Base-by-base conservation (phyloP, 441 rosid species). In the Capsella rubella region DNA sequence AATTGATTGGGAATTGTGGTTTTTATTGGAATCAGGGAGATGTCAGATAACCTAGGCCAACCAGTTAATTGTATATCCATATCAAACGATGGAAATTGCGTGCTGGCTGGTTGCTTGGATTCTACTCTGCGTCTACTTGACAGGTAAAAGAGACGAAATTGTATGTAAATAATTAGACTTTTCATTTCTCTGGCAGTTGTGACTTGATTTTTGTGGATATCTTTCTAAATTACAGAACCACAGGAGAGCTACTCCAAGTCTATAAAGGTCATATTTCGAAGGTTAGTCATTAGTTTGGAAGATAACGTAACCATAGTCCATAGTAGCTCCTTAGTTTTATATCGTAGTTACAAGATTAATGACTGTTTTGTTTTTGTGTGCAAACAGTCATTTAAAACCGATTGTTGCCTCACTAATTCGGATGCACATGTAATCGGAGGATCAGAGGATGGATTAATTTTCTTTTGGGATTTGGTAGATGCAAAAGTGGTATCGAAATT, bases 401-500 rank as follows among this genome's bases (percentile, higher is more conserved):
- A 95, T 84, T 90, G 97, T 80, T 95, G 96, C 80, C 96, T 95
- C 47, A 84, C 93, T 61, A 91, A 92, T 74, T 83, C 81, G 37
- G 98, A 95, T 68, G 98, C 95, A 25, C 85, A 95, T 75, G 87
- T 95, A 51, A 78, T 89, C 60, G 89, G 98, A 73, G 99, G 99
- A 57, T 95, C 99, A 67, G 99, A 91, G 82, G 96, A 95, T 79
- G 99, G 99, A 55, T 80, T 85, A 40, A 84, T 93, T 78, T 92
- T 78, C 86, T 91, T 92, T 82, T 95, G 99, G 98, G 99, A 95
- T 84, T 83, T 95, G 78, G 99, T 92, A 1, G 97, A 95, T 81
- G 98, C 96, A 16, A 82, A 95, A 14, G 87, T 92, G 51, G 82
- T 89, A 50, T 83, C 90, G 50, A 93, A 84, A 67, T 88, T 92